phyloP scores from a whole-genome alignment of 2,329 filamentous ascomycete genomes.

The Stemphylium lycopersici region DNA sequence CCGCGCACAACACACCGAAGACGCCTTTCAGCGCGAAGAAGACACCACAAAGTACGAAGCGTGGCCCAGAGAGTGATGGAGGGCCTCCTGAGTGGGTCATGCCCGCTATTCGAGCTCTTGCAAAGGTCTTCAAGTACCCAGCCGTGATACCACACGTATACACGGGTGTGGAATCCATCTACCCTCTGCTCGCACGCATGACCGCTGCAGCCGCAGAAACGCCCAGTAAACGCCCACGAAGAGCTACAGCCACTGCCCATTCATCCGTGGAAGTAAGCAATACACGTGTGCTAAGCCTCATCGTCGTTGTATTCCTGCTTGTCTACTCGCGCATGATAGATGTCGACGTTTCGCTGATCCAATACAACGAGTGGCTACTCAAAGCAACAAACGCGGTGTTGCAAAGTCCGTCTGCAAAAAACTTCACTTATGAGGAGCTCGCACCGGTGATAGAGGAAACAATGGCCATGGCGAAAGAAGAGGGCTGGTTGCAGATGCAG shows the following conservation, averaged over 20 bases:
- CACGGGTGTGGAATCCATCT: constrained; percentile 69
- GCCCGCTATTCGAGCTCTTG: constrained; percentile 69
- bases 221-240: constrained; percentile 58
- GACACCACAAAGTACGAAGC: constrained; percentile 30
- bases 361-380: constrained; percentile 41
- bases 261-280: constrained; percentile 23
- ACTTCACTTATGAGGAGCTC: constrained; percentile 54
- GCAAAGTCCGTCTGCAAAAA: constrained; percentile 57
- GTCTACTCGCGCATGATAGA: constrained; percentile 57
- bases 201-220: constrained; percentile 39
- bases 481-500: constrained; percentile 58
- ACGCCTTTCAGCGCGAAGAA: constrained; percentile 30
- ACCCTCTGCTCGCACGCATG: constrained; percentile 46
- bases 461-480: constrained; percentile 41
- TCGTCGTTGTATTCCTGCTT: constrained; percentile 67
- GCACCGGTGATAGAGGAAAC: constrained; percentile 43
- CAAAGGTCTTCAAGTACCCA: constrained; percentile 65
- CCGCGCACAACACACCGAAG: constrained; percentile 34
- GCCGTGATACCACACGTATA: constrained; percentile 74
- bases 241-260: constrained; percentile 30
- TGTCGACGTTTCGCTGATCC: constrained; percentile 36
- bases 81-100: constrained; percentile 65
- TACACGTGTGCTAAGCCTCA: constrained; percentile 51
- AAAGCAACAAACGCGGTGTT: constrained; percentile 58
- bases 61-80: constrained; percentile 16